Conservation (phyloP, 1,284 basidiomycete genomes). For the Malassezia cuniculi region DNA sequence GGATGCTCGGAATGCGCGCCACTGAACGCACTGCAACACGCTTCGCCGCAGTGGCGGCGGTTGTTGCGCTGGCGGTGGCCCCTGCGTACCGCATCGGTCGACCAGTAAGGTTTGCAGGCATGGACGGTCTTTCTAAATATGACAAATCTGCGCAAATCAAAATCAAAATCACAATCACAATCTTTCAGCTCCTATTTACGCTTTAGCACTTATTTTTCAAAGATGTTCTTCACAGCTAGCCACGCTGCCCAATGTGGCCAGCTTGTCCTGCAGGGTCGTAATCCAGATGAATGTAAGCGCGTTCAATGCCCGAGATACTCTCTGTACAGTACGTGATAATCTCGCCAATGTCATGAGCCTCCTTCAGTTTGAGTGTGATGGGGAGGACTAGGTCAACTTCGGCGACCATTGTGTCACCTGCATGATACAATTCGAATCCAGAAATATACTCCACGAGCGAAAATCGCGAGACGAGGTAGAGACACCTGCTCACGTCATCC, state of each 20-base stretch:
- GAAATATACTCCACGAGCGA: conserved; percentile 33
- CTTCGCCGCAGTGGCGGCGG: too few species aligned
- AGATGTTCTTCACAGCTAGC: too few species aligned
- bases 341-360: conserved; percentile 41
- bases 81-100: too few species aligned
- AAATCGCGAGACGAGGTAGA: conserved; percentile 40
- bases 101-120: too few species aligned
- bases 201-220: not conserved
- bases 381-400: conserved; percentile 40
- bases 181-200: too few species aligned
- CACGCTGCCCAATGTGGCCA: conserved; percentile 31
- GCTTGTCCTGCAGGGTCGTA: conserved; percentile 36
- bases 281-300: conserved; percentile 36
- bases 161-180: too few species aligned
- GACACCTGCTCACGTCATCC: conserved; percentile 28
- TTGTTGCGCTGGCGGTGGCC: too few species aligned
- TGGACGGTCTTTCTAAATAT: too few species aligned
- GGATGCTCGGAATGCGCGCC: too few species aligned
- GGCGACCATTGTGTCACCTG: conserved; percentile 39
- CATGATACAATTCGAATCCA: conserved; percentile 40
- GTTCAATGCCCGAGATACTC: conserved; percentile 27
- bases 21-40: too few species aligned
- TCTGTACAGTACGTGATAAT: conserved; percentile 41
- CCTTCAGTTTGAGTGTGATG: conserved; percentile 32
- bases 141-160: too few species aligned